Base-by-base conservation (phyloP, 2,329 filamentous ascomycete species). In the Stemphylium lycopersici region DNA sequence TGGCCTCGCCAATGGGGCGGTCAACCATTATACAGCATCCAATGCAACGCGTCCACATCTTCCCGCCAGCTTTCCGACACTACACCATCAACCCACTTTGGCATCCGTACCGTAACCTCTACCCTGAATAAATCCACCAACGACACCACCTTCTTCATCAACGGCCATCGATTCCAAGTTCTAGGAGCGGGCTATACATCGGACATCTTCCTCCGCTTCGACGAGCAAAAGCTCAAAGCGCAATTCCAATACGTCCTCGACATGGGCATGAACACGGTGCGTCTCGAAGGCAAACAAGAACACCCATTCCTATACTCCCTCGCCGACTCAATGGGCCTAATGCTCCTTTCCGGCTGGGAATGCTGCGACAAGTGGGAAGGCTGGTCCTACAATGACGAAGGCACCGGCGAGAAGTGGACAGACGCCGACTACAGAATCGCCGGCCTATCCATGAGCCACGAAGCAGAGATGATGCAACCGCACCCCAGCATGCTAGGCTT, bases 301-400 rank as follows among this genome's bases (percentile, higher is more conserved):
- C 85, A 88, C 6, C 82, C 84, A 0, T 80, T 83, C 57, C 71
- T 88, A 0, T 88, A 87, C 62, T 76, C 83, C 0, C 73, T 87
- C 2, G 83, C 85, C 1, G 84, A 87, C 61, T 75, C 78, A 3
- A 73, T 86, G 62, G 86, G 86, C 0, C 63, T 88, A 32, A 86
- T 88, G 84, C 70, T 88, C 0, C 74, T 88, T 33, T 76, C 84
- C 0, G 86, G 86, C 0, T 88, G 85, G 84, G 85, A 87, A 56
- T 88, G 86, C 68, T 88, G 86, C 66, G 83, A 87, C 61, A 88
- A 88, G 66, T 88, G 86, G 86, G 86, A 88, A 63, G 82, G 80
- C 0, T 88, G 84, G 84, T 68, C 65, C 1, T 86, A 87, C 67
- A 87, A 87, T 60, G 68, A 81, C 11, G 81, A 88, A n/a, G 75